Conservation (phyloP, 805 yeast species). For the Priceomyces castillae region DNA sequence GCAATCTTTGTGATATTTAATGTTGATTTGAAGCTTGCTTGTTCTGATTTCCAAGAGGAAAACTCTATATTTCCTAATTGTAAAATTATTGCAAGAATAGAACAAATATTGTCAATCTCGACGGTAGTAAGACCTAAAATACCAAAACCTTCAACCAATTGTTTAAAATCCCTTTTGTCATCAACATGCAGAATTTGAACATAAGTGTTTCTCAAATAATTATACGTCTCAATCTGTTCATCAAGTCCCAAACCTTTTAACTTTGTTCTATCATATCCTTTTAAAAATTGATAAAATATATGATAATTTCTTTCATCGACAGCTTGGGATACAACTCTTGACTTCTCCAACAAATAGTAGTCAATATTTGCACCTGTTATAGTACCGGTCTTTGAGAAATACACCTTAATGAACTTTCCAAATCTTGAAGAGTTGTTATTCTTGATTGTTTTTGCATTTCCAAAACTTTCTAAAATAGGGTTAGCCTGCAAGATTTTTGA, state of each 20-base stretch:
- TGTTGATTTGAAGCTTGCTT: conserved; percentile 62
- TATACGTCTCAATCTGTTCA: conserved; percentile 40
- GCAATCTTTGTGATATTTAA: conserved; percentile 51
- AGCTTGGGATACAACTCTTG: conserved; percentile 81
- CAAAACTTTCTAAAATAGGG: conserved; percentile 93
- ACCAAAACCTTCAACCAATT: conserved; percentile 63
- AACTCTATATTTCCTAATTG: conserved; percentile 86
- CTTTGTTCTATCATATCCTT: conserved; percentile 55
- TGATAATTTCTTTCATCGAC: conserved; percentile 86
- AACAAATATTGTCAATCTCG: conserved; percentile 59
- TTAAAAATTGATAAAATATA: conserved; percentile 81
- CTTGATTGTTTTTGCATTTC: conserved; percentile 93
- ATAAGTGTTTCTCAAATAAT: conserved; percentile 58
- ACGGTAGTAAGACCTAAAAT: conserved; percentile 64
- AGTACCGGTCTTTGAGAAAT: conserved; percentile 59
- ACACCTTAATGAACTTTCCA: conserved; percentile 92
- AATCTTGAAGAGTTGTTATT: conserved; percentile 94
- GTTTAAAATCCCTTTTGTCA: conserved; percentile 66
- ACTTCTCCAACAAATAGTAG: conserved; percentile 91
- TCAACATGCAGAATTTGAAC: conserved; percentile 67
- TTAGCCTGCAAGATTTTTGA: conserved; percentile 87
- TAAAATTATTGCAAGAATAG: conserved; percentile 68
- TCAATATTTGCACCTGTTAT: conserved; percentile 90
- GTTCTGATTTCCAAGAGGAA: conserved; percentile 64
- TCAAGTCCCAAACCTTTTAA: conserved; percentile 46